A percentile compares a stretch with the other conserved stretches of the same genome.
Conservation (phyloP, 352 stramenopile species). For the Phytophthora aleatoria region DNA sequence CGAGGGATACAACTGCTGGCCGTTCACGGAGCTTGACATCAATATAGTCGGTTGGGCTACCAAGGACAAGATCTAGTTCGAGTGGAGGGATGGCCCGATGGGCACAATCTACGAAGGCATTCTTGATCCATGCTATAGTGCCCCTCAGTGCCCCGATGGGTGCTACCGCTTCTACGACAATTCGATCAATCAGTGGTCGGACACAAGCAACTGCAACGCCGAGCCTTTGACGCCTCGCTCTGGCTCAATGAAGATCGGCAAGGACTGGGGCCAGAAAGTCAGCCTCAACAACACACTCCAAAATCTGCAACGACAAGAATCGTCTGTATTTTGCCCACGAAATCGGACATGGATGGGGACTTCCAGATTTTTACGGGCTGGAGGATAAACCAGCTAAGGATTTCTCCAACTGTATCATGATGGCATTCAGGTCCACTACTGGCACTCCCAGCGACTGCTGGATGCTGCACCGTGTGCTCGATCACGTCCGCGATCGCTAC, state of each 20-base stretch:
- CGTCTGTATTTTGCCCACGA: constrained; percentile 27
- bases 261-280: constrained; percentile 24
- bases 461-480: constrained; percentile 38
- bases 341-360: constrained; percentile 26
- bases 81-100: constrained; percentile 17
- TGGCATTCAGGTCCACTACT: constrained; percentile 29
- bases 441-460: constrained; percentile 36
- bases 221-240: constrained; percentile 29
- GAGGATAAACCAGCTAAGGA: constrained; percentile 23
- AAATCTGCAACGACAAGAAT: constrained; percentile 17
- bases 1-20: constrained; percentile 31
- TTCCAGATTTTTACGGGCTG: constrained; percentile 24
- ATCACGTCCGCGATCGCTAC: constrained; percentile 32
- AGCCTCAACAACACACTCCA: constrained; percentile 25
- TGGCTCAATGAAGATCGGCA: constrained; percentile 34
- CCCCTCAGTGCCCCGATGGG: constrained; percentile 19
- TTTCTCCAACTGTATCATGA: constrained; percentile 31
- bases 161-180: constrained; percentile 26
- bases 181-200: constrained; percentile 21
- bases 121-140: background rate
- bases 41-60: constrained; percentile 30
- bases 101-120: constrained; percentile 16
- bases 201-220: constrained; percentile 21
- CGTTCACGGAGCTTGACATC: constrained; percentile 21
- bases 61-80: constrained; percentile 17